phyloP scores from a whole-genome alignment of 176 grass and related monocot genomes.

The Areca catechu region DNA sequence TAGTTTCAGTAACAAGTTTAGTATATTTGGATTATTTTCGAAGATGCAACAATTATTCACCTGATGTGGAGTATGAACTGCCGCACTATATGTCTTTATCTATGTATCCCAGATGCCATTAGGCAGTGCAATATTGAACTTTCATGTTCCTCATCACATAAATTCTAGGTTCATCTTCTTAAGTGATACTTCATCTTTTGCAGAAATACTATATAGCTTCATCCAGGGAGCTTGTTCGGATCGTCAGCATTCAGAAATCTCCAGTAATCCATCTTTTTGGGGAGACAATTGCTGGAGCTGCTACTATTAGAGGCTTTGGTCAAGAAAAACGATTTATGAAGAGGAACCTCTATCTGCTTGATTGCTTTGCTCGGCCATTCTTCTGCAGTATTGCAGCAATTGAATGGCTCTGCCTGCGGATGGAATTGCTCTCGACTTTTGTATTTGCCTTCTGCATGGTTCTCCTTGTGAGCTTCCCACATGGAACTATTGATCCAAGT shows the following conservation, averaged over 20 bases:
- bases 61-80: no score
- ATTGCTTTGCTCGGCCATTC: conserved; percentile 86
- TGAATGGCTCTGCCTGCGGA: conserved; percentile 94
- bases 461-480: conserved; percentile 93
- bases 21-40: no score
- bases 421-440: conserved; percentile 92
- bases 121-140: no score
- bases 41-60: no score
- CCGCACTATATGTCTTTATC: no score
- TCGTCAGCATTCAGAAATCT: conserved; percentile 95
- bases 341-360: conserved; percentile 81
- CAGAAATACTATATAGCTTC: conserved; percentile 99
- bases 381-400: conserved; percentile 99
- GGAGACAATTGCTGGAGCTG: conserved; percentile 91
- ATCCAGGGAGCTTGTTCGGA: conserved; percentile 85
- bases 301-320: conserved; percentile 87
- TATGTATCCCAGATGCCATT: no score
- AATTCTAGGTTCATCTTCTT: no score
- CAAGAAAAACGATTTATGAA: conserved; percentile 99
- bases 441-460: conserved; percentile 97
- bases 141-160: no score
- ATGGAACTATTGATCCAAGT: conserved; percentile 98
- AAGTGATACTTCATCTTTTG: conserved; percentile 8
- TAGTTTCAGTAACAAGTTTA: no score
- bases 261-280: conserved; percentile 96